Base-by-base conservation (phyloP, 371 early-diverging fungal species). In the Mortierella sp. region DNA sequence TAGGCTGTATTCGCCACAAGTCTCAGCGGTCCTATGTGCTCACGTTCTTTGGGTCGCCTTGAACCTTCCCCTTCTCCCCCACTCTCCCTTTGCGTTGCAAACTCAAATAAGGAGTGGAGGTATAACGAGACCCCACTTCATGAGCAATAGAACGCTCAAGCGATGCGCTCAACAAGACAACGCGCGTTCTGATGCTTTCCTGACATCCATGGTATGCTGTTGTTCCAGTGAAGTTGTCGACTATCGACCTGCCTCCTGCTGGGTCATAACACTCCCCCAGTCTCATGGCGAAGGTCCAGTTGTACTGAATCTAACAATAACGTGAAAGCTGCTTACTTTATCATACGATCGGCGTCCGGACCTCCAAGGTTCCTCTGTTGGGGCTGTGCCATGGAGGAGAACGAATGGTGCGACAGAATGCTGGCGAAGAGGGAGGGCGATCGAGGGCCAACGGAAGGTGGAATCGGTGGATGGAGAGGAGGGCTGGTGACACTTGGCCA, bases 321-420 rank as follows among this genome's bases (percentile, higher is more conserved):
- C 26, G 24, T 8, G 28, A 3, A 31, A 48, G 42, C 30, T 42
- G 51, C 72, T 59, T 73, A 73, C 73, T 73, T 73, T 73, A 73
- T 63, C 68, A 62, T 27, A 52, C 64, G 68, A 73, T 73, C 73
- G 60, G 62, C 67, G 67, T 59, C 68, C 73, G 67, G 67, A 64
- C 66, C 61, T 24, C 54, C 67, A 46, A 64, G 64, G 64, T 67
- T 67, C 63, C 68, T 54, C 63, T 73, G 73, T 67, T 73, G 73
- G 73, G 73, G 67, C 64, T 73, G 67, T 64, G 67, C 73, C 73
- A 73, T 73, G 68, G 67, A 67, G 34, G 59, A 57, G 41, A 48
- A 48, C 38, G 66, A 54, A n/a, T 57, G 72, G 30, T 49, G 66
- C 18, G 72, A 66, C 50, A 72, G 66, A 58, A 72, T 72, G 28